Conservation (phyloP, 495 filamentous ascomycete genomes). For the Aspergillus leporis region DNA sequence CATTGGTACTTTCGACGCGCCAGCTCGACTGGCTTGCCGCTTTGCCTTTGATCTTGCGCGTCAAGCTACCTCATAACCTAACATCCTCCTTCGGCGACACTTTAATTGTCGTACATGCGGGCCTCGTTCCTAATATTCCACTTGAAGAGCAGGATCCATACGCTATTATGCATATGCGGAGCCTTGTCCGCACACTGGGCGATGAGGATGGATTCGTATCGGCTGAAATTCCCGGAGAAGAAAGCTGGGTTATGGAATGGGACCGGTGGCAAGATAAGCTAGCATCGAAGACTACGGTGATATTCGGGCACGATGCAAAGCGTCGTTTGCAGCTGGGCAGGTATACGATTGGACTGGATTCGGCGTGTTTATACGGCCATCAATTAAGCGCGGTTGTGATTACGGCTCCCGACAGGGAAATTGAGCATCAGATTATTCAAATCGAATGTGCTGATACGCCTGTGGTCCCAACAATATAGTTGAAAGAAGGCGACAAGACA, state of each 20-base stretch:
- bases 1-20: slow-evolving; percentile 35
- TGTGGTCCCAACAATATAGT: slow-evolving; percentile 3
- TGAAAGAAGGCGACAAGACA: no score
- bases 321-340: slow-evolving; percentile 24
- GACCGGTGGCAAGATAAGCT: slow-evolving; percentile 24
- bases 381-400: slow-evolving; percentile 27
- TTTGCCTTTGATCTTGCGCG: slow-evolving; percentile 68
- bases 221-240: slow-evolving; percentile 19
- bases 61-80: slow-evolving; percentile 44
- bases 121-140: slow-evolving; percentile 65
- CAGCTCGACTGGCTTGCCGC: slow-evolving; percentile 64
- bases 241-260: slow-evolving; percentile 27
- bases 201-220: slow-evolving; percentile 10
- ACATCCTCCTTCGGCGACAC: slow-evolving; percentile 39
- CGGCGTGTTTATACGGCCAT: slow-evolving; percentile 28
- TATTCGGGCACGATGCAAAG: slow-evolving; percentile 33
- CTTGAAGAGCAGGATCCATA: slow-evolving; percentile 70
- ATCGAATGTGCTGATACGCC: slow-evolving; percentile 26
- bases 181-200: slow-evolving; percentile 42
- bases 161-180: slow-evolving; percentile 81
- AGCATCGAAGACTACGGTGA: slow-evolving; percentile 19
- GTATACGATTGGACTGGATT: slow-evolving; percentile 28
- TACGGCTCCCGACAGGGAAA: neutral
- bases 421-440: slow-evolving; percentile 22
- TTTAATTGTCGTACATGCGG: slow-evolving; percentile 73